These are phyloP conservation scores for Rhodotorula sp. DNA, from an alignment of 1,284 basidiomycete genomes.

Conservation along the genomic window DNA sequence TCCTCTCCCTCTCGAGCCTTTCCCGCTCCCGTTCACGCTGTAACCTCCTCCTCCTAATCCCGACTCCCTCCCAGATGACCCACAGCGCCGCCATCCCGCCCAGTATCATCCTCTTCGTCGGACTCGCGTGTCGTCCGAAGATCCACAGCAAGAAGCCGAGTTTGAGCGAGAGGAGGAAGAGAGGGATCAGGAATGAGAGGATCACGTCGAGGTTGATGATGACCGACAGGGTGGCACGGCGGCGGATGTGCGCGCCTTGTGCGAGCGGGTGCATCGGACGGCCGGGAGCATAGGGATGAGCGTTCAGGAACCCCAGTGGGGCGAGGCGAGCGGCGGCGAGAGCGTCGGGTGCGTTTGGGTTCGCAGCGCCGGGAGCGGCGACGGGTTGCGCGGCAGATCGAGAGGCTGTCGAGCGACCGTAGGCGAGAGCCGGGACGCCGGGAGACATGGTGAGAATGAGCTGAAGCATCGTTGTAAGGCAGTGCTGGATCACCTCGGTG, in stretches of 20 bases:
- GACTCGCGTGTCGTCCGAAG: slow-evolving; percentile 45
- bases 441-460: slow-evolving; percentile 36
- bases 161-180: slow-evolving; percentile 44
- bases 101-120: slow-evolving; percentile 40
- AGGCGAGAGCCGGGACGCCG: slow-evolving; percentile 16
- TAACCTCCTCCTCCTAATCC: slow-evolving; percentile 29
- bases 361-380: neutral
- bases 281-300: neutral
- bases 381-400: neutral
- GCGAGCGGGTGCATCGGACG: neutral
- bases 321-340: neutral
- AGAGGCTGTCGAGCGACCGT: slow-evolving; percentile 10
- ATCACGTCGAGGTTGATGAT: slow-evolving; percentile 46
- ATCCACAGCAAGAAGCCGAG: slow-evolving; percentile 45
- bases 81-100: slow-evolving; percentile 40
- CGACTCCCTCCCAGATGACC: slow-evolving; percentile 44
- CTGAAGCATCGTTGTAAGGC: slow-evolving; percentile 34
- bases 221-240: slow-evolving; percentile 31
- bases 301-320: neutral
- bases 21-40: slow-evolving; percentile 20
- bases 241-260: neutral
- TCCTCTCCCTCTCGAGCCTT: slow-evolving; percentile 17
- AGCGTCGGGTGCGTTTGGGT: neutral
- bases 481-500: slow-evolving; percentile 12
- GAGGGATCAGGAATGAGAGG: slow-evolving; percentile 41